A percentile compares a stretch with the other conserved stretches of the same genome.
Evolutionary conservation across 139 green algal species (phyloP).

Genomic region (Coelastrella sp.): DNA sequence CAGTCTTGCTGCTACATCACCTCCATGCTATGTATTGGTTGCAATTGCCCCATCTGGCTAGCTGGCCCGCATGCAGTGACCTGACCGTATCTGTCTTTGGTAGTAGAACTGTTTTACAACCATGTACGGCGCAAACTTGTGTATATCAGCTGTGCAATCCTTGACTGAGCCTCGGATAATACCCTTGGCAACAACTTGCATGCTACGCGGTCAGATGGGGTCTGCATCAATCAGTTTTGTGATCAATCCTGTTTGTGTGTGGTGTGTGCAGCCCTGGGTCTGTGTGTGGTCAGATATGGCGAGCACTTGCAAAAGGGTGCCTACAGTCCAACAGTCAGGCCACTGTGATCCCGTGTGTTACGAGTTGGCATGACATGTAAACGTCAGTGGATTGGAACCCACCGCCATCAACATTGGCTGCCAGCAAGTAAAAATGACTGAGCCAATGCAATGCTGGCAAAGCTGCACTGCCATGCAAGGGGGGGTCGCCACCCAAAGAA

Average conservation of each 20-base stretch:
- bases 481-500: no score
- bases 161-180: not conserved
- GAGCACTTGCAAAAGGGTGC: no score
- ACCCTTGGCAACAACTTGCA: not conserved
- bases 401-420: no score
- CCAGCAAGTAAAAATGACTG: no score
- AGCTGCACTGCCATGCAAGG: no score
- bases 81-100: slow-evolving; percentile 14
- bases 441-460: no score
- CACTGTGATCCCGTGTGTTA: no score
- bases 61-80: slow-evolving; percentile 44
- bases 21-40: not conserved
- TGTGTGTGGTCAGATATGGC: no score
- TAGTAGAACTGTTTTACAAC: slow-evolving; percentile 22
- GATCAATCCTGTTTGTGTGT: no score
- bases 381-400: no score
- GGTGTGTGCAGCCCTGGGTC: not conserved
- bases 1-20: not conserved
- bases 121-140: not conserved
- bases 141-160: not conserved
- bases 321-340: no score
- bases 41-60: slow-evolving; percentile 5
- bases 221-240: not conserved
- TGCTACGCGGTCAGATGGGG: slow-evolving; percentile 34
- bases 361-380: no score